phyloP scores from a whole-genome alignment of 2,329 filamentous ascomycete species.

The Pseudogymnoascus sp. region DNA sequence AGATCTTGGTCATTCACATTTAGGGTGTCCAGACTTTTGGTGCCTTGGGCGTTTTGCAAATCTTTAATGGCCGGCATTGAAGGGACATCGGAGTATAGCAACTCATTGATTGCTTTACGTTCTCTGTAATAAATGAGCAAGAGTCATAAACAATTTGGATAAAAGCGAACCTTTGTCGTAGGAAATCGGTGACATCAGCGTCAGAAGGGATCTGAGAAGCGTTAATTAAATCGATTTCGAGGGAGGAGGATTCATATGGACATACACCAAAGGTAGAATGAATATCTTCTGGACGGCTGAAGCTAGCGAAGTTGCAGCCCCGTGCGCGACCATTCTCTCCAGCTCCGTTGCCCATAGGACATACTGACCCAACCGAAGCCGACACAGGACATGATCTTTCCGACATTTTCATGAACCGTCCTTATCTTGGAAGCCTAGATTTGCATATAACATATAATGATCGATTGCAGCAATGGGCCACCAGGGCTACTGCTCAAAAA shows the following conservation, averaged over 20 bases:
- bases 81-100: conserved; percentile 23
- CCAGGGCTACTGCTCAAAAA: conserved; percentile 9
- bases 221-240: conserved; percentile 14
- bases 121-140: conserved; percentile 28
- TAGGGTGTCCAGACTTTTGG: conserved; percentile 43
- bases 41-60: conserved; percentile 37
- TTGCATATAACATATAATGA: neutral
- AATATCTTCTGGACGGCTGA: conserved; percentile 27
- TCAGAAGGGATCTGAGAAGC: conserved; percentile 37
- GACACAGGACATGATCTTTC: conserved; percentile 21
- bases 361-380: conserved; percentile 15
- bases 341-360: conserved; percentile 15
- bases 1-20: conserved; percentile 43
- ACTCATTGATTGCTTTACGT: conserved; percentile 31
- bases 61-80: conserved; percentile 37
- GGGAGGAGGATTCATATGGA: neutral
- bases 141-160: conserved; percentile 10
- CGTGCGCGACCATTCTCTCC: conserved; percentile 24
- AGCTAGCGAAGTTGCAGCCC: conserved; percentile 31
- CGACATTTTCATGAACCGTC: conserved; percentile 18
- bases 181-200: conserved; percentile 40
- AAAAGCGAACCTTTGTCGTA: conserved; percentile 35
- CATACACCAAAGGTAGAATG: conserved; percentile 33
- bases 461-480: conserved; percentile 4
- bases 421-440: conserved; percentile 8